Conservation (phyloP, 306 rosid species). For the Gastrolobium bilobum region DNA sequence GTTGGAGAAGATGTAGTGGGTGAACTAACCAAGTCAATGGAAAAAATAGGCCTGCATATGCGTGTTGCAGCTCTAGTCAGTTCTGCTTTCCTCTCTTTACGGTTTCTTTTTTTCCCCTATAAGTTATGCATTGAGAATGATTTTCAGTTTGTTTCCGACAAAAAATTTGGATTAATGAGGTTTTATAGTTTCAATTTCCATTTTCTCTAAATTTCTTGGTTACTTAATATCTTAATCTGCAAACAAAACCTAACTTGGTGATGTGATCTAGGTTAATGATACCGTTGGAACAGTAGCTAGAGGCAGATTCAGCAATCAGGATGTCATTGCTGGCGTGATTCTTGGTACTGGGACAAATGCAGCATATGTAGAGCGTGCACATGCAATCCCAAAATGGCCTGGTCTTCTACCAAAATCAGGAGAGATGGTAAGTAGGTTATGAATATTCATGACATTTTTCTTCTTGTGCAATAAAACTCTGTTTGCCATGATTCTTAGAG, state of each 20-base stretch:
- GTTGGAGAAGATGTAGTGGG: constrained; percentile 95
- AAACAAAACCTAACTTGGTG: constrained; percentile 47
- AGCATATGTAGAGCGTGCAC: constrained; percentile 87
- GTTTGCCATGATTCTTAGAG: constrained; percentile 6
- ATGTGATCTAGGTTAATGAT: constrained; percentile 84
- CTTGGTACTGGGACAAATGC: constrained; percentile 99
- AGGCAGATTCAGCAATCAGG: constrained; percentile 75
- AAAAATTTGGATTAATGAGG: constrained; percentile 19
- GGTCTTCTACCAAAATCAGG: constrained; percentile 89
- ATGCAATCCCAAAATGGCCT: constrained; percentile 96
- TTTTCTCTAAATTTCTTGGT: neutral
- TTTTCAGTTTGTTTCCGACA: constrained; percentile 34
- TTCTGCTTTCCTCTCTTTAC: constrained; percentile 42
- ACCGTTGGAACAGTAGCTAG: constrained; percentile 96
- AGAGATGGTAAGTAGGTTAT: constrained; percentile 76
- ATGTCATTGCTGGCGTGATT: constrained; percentile 92
- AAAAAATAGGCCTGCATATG: constrained; percentile 87
- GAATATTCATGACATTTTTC: constrained; percentile 10
- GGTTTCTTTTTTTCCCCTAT: constrained; percentile 5
- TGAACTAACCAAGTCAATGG: constrained; percentile 76
- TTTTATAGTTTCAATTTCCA: constrained; percentile 14
- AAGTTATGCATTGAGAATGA: constrained; percentile 23
- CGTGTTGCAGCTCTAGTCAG: constrained; percentile 91
- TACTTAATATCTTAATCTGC: constrained; percentile 15
- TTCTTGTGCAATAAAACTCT: neutral